Base-by-base conservation (phyloP, 2,329 filamentous ascomycete genomes). In the Calonectria pteridis region DNA sequence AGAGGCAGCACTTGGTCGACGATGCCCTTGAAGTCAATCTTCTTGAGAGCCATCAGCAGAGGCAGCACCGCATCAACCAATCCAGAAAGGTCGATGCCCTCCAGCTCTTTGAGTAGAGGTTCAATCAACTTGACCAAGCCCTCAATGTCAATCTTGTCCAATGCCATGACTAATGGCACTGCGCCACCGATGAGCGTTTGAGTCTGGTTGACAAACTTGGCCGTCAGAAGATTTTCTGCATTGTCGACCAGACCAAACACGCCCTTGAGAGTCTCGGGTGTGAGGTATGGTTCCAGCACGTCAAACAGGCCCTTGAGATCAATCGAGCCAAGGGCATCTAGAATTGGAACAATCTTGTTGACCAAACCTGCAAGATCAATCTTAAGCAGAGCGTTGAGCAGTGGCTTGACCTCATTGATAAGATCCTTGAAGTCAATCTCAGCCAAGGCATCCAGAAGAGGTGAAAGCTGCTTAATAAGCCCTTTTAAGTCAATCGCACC, bases 131-230 rank as follows among this genome's bases (percentile, higher is more conserved):
- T 77, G 16, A 87, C 66, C 10, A 87, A 79, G 14, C 83, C 83
- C 29, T 80, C 78, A 3, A 87, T 75, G 49, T 87, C 84, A n/a
- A 87, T 78, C 20, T 78, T 78, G 51, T 80, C 78, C 1, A 87
- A 79, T 0, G 82, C 80, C 3, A 77, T 77, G 33, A 87, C 76
- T 11, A 87, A 78, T 0, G 85, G 85, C 13, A 83, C 83, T 0
- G 84, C 85, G 2, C 82, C 85, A 9, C 79, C 79, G 23, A 86
- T 82, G 26, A 86, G 82, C 0, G 81, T 84, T 11, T 85, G 83
- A 0, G 84, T 87, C 58, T 86, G 81, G 64, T 86, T 85, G 77
- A 87, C 85, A 59, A 87, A 86, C 16, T 82, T 81, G 58, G 71
- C 69, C 0, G 81, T 86, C 31, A 86, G 81, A 1, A 86, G 79